phyloP scores from a whole-genome alignment of 768 basidiomycete genomes.

The Pulveroboletus ravenelii region DNA sequence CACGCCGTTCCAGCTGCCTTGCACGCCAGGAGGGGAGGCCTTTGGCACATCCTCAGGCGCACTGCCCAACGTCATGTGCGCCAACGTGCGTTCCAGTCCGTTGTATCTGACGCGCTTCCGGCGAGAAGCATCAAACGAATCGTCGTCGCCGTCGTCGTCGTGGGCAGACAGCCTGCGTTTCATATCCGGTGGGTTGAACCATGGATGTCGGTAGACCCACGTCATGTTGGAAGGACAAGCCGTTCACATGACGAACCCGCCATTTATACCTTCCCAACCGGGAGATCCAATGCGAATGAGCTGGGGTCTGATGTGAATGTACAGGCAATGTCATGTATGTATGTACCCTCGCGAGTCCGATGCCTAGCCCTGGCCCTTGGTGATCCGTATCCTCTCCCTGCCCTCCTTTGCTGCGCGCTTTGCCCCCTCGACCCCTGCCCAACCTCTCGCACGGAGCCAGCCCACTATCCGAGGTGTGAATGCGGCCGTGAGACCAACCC shows the following conservation, averaged over 20 bases:
- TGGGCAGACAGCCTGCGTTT: conserved; percentile 36
- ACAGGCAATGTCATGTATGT: too few relatives aligned
- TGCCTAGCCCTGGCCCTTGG: conserved; percentile 21
- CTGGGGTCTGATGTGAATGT: too few relatives aligned
- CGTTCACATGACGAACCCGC: not conserved
- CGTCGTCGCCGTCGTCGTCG: conserved; percentile 19
- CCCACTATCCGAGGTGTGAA: conserved; percentile 81
- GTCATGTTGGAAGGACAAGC: conserved; percentile 13
- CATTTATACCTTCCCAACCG: too few relatives aligned
- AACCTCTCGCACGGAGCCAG: conserved; percentile 78
- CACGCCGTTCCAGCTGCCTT: too few relatives aligned
- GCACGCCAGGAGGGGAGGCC: conserved; percentile 4
- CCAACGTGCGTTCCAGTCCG: conserved; percentile 53
- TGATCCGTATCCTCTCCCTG: conserved; percentile 31
- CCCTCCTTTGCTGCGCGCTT: conserved; percentile 52
- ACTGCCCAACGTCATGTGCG: conserved; percentile 40
- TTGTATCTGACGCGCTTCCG: conserved; percentile 47
- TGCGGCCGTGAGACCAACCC: conserved; percentile 84
- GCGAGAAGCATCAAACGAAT: conserved; percentile 27
- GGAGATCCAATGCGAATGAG: too few relatives aligned
- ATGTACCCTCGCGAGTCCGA: too few relatives aligned
- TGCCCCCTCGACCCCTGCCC: conserved; percentile 72
- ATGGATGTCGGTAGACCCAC: conserved; percentile 41
- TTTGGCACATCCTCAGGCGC: conserved; percentile 16
- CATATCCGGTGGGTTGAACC: conserved; percentile 36